phyloP scores from a whole-genome alignment of 2,329 filamentous ascomycete species.

The Ophiocordyceps camponoti-saundersi region DNA sequence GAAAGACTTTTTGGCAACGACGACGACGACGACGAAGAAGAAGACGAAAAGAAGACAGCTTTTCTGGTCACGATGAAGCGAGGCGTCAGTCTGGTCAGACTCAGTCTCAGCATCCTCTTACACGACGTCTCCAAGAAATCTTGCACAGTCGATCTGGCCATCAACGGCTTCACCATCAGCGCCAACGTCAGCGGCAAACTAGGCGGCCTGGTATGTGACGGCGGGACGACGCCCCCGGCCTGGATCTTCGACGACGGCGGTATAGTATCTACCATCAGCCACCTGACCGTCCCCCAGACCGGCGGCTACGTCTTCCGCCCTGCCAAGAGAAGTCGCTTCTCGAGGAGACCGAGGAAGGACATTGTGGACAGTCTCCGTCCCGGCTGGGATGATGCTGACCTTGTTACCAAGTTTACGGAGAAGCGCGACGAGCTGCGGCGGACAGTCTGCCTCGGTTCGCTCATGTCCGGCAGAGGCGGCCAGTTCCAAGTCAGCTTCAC shows the following conservation, averaged over 20 bases:
- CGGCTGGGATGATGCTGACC: background rate
- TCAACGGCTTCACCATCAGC: background rate
- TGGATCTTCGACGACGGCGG: background rate
- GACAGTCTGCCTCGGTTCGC: background rate
- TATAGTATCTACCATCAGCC: background rate
- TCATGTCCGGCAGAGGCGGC: background rate
- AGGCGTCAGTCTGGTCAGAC: background rate
- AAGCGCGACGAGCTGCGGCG: background rate
- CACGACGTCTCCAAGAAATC: background rate
- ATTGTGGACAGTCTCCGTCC: background rate
- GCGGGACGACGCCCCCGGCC: background rate
- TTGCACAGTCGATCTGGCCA: background rate
- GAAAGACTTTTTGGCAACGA: too few relatives aligned
- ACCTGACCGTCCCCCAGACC: background rate
- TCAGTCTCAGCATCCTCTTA: background rate
- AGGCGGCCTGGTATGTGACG: background rate
- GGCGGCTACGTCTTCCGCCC: background rate
- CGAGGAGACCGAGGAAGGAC: background rate
- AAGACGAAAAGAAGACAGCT: too few relatives aligned
- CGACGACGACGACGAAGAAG: too few relatives aligned
- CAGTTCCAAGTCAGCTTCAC: background rate
- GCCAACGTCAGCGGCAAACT: background rate
- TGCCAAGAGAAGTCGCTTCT: background rate
- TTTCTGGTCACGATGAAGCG: background rate
- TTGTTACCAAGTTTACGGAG: background rate